Base-by-base conservation (phyloP, 2,329 filamentous ascomycete genomes). In the Penicillium brasilianum region DNA sequence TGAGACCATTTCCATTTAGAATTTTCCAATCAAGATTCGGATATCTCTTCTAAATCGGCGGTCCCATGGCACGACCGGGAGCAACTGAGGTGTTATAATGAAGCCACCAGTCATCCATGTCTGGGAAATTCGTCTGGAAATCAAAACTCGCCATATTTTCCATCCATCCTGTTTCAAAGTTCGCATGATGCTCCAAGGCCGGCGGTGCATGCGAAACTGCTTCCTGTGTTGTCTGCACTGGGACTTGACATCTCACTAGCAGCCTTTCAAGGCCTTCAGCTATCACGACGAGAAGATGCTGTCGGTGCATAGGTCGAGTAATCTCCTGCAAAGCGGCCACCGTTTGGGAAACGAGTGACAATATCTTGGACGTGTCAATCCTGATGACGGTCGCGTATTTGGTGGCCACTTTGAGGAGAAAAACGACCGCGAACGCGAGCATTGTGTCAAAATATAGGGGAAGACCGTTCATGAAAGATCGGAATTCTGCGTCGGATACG, bases 391-490 rank as follows among this genome's bases (percentile, higher is more conserved):
- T 56, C 6, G 65, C 70, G 55, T 67, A 72, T 34, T 77, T 69
- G 59, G 79, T 70, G 43, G 74, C 68, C 22, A 78, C 72, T 52
- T 77, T 77, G 20, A 79, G 66, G 4, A 79, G 66, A 55, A 79
- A 79, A 16, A 78, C 72, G 4, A 73, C 70, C 1, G 76, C 74
- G 58, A 78, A 79, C 1, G 77, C 74, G 41, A 79, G 71, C 74
- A 78, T 79, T 7, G 73, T 77, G 55, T 78, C 68, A 25, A 79
- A 71, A 52, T 78, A 78, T 14, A 76, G 63, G 0, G 77, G 76
- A 10, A 78, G 64, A 14, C 76, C 77, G 25, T 72, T 70, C 48
- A 78, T 62, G 14, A 71, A 72, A 1, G 71, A 68, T 48, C 73
- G 73, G 2, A 77, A 67, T 44, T 78, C 76, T 10, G 66, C 63